Conservation (phyloP, 768 basidiomycete genomes). For the Rhizopogon salebrosus region DNA sequence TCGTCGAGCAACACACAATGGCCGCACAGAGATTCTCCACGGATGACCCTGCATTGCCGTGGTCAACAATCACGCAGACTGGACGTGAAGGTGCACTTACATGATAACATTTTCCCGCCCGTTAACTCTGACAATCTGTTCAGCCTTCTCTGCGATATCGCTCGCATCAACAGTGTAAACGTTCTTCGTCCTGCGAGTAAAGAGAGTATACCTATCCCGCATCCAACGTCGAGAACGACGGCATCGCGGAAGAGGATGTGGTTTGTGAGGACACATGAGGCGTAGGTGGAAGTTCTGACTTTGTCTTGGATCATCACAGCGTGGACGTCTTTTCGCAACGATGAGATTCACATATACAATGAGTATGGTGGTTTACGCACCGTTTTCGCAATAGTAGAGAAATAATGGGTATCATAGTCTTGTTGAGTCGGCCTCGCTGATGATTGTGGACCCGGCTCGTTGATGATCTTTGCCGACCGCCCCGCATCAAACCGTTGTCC, state of each 20-base stretch:
- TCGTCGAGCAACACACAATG: too few relatives aligned
- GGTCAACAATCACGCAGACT: not conserved
- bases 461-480: slow-evolving; percentile 36
- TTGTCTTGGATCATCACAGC: slow-evolving; percentile 96
- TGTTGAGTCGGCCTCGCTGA: slow-evolving; percentile 31
- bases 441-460: slow-evolving; percentile 27
- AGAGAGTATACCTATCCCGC: slow-evolving; percentile 90
- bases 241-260: slow-evolving; percentile 78
- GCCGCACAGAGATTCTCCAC: too few relatives aligned
- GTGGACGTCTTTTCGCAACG: slow-evolving; percentile 70
- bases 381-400: slow-evolving; percentile 85
- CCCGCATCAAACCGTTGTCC: slow-evolving; percentile 46
- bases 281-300: slow-evolving; percentile 90
- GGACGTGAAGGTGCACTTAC: slow-evolving; percentile 17
- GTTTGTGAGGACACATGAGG: slow-evolving; percentile 82
- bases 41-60: slow-evolving; percentile 54
- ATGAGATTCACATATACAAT: not conserved
- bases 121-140: slow-evolving; percentile 74
- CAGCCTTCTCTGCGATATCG: slow-evolving; percentile 71
- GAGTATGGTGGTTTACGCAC: slow-evolving; percentile 31
- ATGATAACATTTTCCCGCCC: slow-evolving; percentile 69
- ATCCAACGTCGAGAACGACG: slow-evolving; percentile 91
- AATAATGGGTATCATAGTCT: slow-evolving; percentile 94
- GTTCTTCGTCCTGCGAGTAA: slow-evolving; percentile 89
- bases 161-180: slow-evolving; percentile 93